phyloP scores from a whole-genome alignment of 192 early-diverging fungal species.

The Coemansia sp. region DNA sequence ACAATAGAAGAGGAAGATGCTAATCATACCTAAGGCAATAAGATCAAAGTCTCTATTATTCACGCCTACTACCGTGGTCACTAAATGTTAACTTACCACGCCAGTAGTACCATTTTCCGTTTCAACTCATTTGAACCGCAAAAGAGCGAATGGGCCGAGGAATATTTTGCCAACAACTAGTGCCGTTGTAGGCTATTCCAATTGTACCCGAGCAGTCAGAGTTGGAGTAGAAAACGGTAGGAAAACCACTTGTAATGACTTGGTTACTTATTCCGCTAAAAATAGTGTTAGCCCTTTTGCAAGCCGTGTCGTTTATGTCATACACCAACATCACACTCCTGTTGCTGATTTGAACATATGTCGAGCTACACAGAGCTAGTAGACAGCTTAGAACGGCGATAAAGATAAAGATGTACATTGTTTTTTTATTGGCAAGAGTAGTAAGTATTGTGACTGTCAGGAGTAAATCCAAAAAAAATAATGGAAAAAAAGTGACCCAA shows the following conservation, averaged over 20 bases:
- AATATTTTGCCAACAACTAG: conserved; percentile 7
- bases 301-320: not conserved
- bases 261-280: not conserved
- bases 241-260: not conserved
- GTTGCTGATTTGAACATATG: not conserved
- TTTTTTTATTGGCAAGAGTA: not conserved
- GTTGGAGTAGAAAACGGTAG: not conserved
- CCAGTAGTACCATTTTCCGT: not conserved
- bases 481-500: too few species aligned
- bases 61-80: not conserved
- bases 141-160: not conserved
- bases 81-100: not conserved
- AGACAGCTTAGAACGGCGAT: not conserved
- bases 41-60: conserved; percentile 4
- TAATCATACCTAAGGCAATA: not conserved
- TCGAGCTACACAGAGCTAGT: not conserved
- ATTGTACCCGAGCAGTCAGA: not conserved
- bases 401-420: not conserved
- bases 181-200: not conserved
- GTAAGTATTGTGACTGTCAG: too few species aligned
- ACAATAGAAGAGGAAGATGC: not conserved
- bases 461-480: too few species aligned
- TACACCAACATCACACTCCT: not conserved
- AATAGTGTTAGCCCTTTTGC: not conserved
- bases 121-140: not conserved